These are phyloP conservation scores for Trametes hirsuta DNA, from an alignment of 1,284 basidiomycete species.

Conservation along the genomic window DNA sequence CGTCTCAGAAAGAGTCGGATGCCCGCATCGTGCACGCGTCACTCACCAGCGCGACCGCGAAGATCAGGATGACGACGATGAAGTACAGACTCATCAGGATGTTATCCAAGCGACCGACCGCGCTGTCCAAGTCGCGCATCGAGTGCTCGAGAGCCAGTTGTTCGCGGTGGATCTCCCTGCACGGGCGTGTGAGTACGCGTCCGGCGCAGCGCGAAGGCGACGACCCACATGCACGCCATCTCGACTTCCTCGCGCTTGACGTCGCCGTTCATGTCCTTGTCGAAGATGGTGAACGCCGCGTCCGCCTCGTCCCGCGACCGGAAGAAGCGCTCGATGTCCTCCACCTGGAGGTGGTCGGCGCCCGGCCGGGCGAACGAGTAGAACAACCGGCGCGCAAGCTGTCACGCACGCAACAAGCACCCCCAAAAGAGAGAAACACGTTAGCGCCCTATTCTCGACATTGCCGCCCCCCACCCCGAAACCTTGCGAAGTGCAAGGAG, in stretches of 20 bases:
- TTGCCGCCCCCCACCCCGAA: neutral
- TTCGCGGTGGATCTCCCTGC: conserved; percentile 82
- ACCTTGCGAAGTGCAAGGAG: too few relatives aligned
- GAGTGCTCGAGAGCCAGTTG: conserved; percentile 84
- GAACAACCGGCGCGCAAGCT: conserved; percentile 85
- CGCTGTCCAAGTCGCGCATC: conserved; percentile 91
- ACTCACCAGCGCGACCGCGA: conserved; percentile 72
- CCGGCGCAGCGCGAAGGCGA: neutral
- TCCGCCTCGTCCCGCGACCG: conserved; percentile 67
- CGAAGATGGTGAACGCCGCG: conserved; percentile 75
- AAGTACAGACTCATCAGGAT: conserved; percentile 72
- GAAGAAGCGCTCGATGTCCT: conserved; percentile 81
- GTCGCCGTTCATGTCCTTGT: conserved; percentile 85
- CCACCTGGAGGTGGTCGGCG: conserved; percentile 60
- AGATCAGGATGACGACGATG: conserved; percentile 71
- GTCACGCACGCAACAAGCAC: neutral
- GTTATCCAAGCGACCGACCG: conserved; percentile 80
- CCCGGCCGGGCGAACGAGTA: conserved; percentile 82
- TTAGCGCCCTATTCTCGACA: neutral
- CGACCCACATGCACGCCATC: conserved; percentile 67
- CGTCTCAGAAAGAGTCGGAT: conserved; percentile 39
- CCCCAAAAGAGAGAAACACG: neutral
- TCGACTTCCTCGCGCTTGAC: conserved; percentile 77
- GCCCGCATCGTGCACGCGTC: neutral
- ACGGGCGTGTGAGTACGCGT: neutral